Evolutionary conservation across 2,329 filamentous ascomycete species (phyloP), one percentile per base, ranked within the genome.

Genomic region (Curvularia sp.): DNA sequence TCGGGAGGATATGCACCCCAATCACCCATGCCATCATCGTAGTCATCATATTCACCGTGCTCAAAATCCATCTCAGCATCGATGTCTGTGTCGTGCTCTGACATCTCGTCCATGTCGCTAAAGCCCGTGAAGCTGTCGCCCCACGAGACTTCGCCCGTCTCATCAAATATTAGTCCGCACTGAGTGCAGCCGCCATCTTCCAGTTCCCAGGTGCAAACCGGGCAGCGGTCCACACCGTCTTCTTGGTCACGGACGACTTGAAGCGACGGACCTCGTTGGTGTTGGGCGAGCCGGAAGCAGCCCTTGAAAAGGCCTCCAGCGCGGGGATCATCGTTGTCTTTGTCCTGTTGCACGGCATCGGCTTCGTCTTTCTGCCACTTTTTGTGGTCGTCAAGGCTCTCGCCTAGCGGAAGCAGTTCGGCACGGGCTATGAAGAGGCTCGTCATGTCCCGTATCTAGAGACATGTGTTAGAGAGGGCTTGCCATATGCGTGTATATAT

Each of bases 231-330:
- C 18, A 89, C 82, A 32, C 84, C 83, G 70, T 90, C 87, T 68
- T 82, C 81, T 32, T 82, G 77, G 64, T 89, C 87, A 46, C 80
- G 77, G 34, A 87, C 77, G 12, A 84, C 66, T 65, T 77, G 57
- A 36, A 78, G 57, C n/a, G 70, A 60, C 50, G 71, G 63, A 27
- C 67, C 60, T 48, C 59, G 53, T 57, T 58, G 55, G 27, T 61
- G 66, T 13, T 57, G 65, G 13, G 65, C 55, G 43, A 68, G 66
- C 46, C 77, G 80, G 72, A 88, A 89, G 57, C 80, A 80, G 23
- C 87, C 88, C 60, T 85, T 84, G 76, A 90, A 91, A 5, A 90
- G 75, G 3, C 88, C 88, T 19, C 83, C 84, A 25, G 75, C 80
- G 42, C 72, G 74, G 5, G 75, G 73, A 63, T 86, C 77, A 1